Base-by-base conservation (phyloP, 495 filamentous ascomycete genomes). In the Talaromyces wortmannii region DNA sequence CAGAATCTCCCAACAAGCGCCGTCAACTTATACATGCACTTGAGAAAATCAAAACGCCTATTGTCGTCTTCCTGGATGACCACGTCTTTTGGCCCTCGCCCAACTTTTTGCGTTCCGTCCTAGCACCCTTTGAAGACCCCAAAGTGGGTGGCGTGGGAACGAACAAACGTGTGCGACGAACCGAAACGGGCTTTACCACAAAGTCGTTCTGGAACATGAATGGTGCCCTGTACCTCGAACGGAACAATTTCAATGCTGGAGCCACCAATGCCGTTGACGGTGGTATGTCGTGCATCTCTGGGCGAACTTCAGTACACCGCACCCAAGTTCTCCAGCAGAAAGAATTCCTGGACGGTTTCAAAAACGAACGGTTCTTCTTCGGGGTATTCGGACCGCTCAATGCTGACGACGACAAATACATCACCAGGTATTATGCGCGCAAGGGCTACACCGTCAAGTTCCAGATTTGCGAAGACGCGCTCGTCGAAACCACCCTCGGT, bases 401-500 rank as follows among this genome's bases (percentile, higher is more conserved):
- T 13, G 36, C 36, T 13, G 36, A 40, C 36, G 36, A 40, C 36
- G 36, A 40, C 70, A 87, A 88, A 62, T 88, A 82, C 62, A 77
- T 81, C 57, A 88, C 86, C 0, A 77, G 85, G 7, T 88, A 78
- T 73, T 66, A 79, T 54, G 81, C 86, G 31, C 60, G 61, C 2
- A 68, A 75, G 50, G 65, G 76, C 15, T 87, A 77, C 78, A 75
- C 78, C 51, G 83, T 84, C 46, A 77, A 78, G 57, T 77, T 88
- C 58, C 84, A 88, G 65, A 78, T 83, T 63, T 75, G 78, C 50
- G 60, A 68, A 4, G 78, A 82, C 49, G 74, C 81, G 18, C 71
- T 78, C 45, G 74, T 89, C 36, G 72, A 79, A 57, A 89, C 84
- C 3, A 83, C 77, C 0, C 69, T 89, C 4, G 84, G 83, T 45